Percentiles rank a stretch among this genome's conserved stretches.
These are phyloP conservation scores for Arxiozyma slooffiae DNA, from an alignment of 1,139 yeast species.

Conservation along the genomic window DNA sequence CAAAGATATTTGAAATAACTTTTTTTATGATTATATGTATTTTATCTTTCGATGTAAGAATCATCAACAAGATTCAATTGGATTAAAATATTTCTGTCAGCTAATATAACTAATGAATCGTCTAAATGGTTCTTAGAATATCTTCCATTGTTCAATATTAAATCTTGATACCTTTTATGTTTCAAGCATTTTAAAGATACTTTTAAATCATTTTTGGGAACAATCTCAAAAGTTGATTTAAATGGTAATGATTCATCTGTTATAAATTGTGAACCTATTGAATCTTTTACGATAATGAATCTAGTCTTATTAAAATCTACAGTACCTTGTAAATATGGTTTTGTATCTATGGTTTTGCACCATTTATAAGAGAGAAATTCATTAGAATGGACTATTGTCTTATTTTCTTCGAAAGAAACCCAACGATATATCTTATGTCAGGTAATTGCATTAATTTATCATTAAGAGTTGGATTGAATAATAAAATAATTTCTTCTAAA, in stretches of 20 bases:
- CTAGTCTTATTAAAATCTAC: constrained; percentile 19
- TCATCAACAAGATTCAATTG: constrained; percentile 22
- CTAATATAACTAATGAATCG: constrained; percentile 23
- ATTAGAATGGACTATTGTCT: constrained; percentile 15
- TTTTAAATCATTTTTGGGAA: not conserved
- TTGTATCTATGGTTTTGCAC: constrained; percentile 17
- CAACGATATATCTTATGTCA: constrained; percentile 11
- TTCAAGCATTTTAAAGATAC: constrained; percentile 7
- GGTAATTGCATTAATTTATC: constrained; percentile 15
- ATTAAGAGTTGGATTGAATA: constrained; percentile 16
- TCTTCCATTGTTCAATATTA: constrained; percentile 10
- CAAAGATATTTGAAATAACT: constrained; percentile 17
- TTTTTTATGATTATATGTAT: constrained; percentile 5
- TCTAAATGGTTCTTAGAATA: constrained; percentile 7
- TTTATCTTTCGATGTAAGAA: constrained; percentile 11
- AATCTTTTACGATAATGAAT: constrained; percentile 16
- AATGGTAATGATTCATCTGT: not conserved
- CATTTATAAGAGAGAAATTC: constrained; percentile 12
- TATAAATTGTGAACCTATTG: not conserved
- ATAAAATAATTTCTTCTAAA: constrained; percentile 13
- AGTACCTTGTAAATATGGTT: constrained; percentile 16
- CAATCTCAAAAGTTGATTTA: not conserved
- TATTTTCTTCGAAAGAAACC: constrained; percentile 13
- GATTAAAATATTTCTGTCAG: constrained; percentile 13
- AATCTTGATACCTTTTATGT: constrained; percentile 10